Conservation (phyloP, 257 asterid genomes). For the Verbascum thapsus region DNA sequence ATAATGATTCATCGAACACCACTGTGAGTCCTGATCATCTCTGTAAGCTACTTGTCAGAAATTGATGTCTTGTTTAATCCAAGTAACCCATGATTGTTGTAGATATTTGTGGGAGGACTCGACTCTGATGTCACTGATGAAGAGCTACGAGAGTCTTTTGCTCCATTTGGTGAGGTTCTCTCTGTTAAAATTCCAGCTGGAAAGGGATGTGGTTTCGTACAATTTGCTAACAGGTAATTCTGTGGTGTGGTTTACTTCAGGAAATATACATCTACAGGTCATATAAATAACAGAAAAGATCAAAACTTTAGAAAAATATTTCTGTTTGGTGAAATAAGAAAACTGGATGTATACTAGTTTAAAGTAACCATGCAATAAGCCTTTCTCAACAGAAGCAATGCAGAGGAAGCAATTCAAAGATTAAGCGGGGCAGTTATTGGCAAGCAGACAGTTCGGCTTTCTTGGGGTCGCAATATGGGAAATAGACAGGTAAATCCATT, state of each 20-base stretch:
- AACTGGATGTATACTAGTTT: background rate
- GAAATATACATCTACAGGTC: background rate
- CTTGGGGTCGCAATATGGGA: conserved; percentile 61
- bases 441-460: conserved; percentile 66
- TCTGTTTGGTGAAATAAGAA: background rate
- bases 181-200: conserved; percentile 83
- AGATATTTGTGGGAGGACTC: conserved; percentile 57
- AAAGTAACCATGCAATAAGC: background rate
- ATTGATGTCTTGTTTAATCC: conserved; percentile 10
- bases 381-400: conserved; percentile 44
- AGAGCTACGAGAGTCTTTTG: conserved; percentile 60
- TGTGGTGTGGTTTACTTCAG: conserved; percentile 12
- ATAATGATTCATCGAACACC: conserved; percentile 66
- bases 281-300: background rate
- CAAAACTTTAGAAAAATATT: background rate
- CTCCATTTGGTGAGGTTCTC: conserved; percentile 67
- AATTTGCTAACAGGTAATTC: conserved; percentile 45
- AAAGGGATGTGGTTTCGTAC: conserved; percentile 90
- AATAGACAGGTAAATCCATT: conserved; percentile 47
- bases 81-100: conserved; percentile 21
- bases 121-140: conserved; percentile 81
- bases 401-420: conserved; percentile 58
- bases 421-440: conserved; percentile 58
- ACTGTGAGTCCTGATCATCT: conserved; percentile 60
- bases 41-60: conserved; percentile 20